phyloP scores from a whole-genome alignment of 805 yeast species.

The Saccharomyces kudriavzevii region DNA sequence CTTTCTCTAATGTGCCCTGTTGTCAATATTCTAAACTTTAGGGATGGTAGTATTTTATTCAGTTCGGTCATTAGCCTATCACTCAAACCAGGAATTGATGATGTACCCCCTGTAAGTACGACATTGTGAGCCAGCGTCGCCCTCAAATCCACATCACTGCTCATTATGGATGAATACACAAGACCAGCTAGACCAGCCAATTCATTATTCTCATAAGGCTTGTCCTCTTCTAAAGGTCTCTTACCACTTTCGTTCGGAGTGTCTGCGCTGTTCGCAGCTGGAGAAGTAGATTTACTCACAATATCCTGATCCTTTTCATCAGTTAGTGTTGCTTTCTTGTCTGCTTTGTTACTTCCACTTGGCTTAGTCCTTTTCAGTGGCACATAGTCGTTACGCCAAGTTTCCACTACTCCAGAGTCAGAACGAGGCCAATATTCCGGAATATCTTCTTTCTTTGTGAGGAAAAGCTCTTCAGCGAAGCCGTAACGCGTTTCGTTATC shows the following conservation, averaged over 20 bases:
- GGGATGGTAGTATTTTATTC: conserved; percentile 64
- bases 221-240: conserved; percentile 17
- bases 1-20: conserved; percentile 74
- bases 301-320: conserved; percentile 10
- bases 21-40: conserved; percentile 76
- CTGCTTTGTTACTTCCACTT: conserved; percentile 22
- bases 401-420: conserved; percentile 49
- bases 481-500: conserved; percentile 48
- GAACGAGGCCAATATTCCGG: conserved; percentile 29
- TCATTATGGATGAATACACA: conserved; percentile 45
- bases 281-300: conserved; percentile 3
- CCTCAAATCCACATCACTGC: conserved; percentile 70
- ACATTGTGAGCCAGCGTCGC: conserved; percentile 84
- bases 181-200: conserved; percentile 51
- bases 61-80: conserved; percentile 70
- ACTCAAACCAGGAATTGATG: conserved; percentile 72
- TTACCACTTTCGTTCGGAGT: conserved; percentile 24
- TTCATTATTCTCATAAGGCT: conserved; percentile 7
- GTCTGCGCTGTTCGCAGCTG: conserved; percentile 15
- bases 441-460: conserved; percentile 42
- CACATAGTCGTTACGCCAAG: conserved; percentile 56
- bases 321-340: conserved; percentile 23
- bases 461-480: conserved; percentile 67
- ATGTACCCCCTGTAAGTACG: conserved; percentile 76
- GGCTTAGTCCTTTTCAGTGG: conserved; percentile 56